Base-by-base conservation (phyloP, 257 asterid species). In the Thymus quinquecostatus region DNA sequence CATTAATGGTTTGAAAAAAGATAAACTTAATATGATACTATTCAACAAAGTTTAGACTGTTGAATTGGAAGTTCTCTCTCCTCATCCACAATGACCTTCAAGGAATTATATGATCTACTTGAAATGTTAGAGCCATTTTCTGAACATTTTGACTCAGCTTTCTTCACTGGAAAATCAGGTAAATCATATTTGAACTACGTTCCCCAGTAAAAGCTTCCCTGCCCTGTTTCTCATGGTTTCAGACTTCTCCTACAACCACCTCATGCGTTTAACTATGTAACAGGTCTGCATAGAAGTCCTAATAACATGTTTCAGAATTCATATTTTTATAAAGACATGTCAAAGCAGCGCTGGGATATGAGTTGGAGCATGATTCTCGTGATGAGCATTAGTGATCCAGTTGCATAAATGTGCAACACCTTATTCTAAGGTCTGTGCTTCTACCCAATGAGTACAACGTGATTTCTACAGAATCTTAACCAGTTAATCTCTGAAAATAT, bases 201-300 rank as follows among this genome's bases (percentile, higher is more conserved):
- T 9, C 51, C 8, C 3, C 11, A 49, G 33, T 27, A 44, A 8
- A 40, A 45, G 44, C 54, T 49, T 60, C 70, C 29, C 32, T 41
- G 64, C 57, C 68, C 54, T n/a, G 7, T 55, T 74, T 34, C n/a
- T 61, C 49, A 6, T 11, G 45, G 43, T 66, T 56, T 58, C 68
- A 74, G 53, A 45, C 13, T 36, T 74, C 30, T 40, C 53, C 72
- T 10, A 66, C 27, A 14, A 21, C 48, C 34, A 10, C 34, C 54
- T 38, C 60, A 2, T 61, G 45, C 8, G 5, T 66, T 47, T 21
- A 14, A 66, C 47, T 21, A 21, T 21, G 27, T 59, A 66, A 60
- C 13, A 36, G 62, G 48, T 41, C 14, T 60, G 33, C 43, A 10
- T 36, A 32, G 40, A 67, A 29, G 69, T 9, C 61, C 60, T 49